Evolutionary conservation across 2,329 filamentous ascomycete genomes (phyloP).

Genomic region (Scleromitrula shiraiana): DNA sequence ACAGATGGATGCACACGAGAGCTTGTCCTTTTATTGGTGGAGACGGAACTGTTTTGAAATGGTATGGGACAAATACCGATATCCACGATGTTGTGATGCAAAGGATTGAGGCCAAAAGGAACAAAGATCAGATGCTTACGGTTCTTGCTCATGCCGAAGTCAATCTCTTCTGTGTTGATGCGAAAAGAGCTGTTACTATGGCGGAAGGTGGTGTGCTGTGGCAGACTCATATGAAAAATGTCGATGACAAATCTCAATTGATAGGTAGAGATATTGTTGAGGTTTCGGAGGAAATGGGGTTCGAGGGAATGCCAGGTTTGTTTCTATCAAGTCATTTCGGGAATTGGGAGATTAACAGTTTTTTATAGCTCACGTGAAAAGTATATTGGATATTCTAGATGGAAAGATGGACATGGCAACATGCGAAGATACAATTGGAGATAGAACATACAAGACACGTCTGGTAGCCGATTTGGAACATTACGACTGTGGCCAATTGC

Average conservation of each 20-base stretch:
- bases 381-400: slow-evolving; percentile 14
- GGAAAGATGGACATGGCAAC: slow-evolving; percentile 18
- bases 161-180: slow-evolving; percentile 19
- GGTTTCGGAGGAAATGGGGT: slow-evolving; percentile 7
- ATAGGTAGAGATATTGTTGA: slow-evolving; percentile 15
- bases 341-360: not conserved
- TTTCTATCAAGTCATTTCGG: not conserved
- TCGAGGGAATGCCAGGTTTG: slow-evolving; percentile 10
- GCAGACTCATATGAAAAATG: slow-evolving; percentile 2
- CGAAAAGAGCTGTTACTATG: slow-evolving; percentile 15
- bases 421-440: slow-evolving; percentile 17
- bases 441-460: slow-evolving; percentile 16
- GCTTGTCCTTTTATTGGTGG: slow-evolving; percentile 14
- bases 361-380: slow-evolving; percentile 15
- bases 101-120: slow-evolving; percentile 19
- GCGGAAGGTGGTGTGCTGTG: slow-evolving; percentile 18
- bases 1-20: slow-evolving; percentile 22
- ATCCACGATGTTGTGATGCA: slow-evolving; percentile 21
- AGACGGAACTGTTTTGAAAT: slow-evolving; percentile 17
- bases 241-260: slow-evolving; percentile 10
- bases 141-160: slow-evolving; percentile 23
- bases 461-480: slow-evolving; percentile 21
- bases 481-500: slow-evolving; percentile 15
- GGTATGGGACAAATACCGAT: slow-evolving; percentile 23
- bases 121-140: slow-evolving; percentile 18